These are phyloP conservation scores for Aeminium ludgeri DNA, from an alignment of 495 filamentous ascomycete genomes.

Conservation along the genomic window DNA sequence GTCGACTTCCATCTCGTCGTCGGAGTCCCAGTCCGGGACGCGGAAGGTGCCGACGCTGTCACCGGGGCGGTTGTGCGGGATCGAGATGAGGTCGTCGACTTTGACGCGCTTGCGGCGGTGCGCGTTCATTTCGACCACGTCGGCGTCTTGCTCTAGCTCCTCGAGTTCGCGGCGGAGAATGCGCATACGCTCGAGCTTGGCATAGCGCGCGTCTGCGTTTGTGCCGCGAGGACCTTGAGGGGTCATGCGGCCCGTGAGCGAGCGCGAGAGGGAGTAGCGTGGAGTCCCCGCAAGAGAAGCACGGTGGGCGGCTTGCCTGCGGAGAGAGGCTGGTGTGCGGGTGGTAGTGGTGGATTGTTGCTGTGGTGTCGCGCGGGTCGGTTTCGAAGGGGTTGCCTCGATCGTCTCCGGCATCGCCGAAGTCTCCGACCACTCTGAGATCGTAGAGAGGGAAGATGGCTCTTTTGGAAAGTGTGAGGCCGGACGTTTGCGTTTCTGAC, in stretches of 20 bases:
- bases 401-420: neutral
- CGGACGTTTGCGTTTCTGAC: neutral
- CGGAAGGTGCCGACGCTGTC: constrained; percentile 9
- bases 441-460: constrained; percentile 8
- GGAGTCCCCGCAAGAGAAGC: neutral
- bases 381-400: neutral
- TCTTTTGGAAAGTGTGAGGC: neutral
- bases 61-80: constrained; percentile 14
- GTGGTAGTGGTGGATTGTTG: neutral
- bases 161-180: constrained; percentile 4
- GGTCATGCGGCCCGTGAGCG: neutral
- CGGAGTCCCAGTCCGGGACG: constrained; percentile 11
- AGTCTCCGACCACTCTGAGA: constrained; percentile 10
- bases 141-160: constrained; percentile 6
- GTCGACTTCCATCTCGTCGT: constrained; percentile 17
- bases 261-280: neutral
- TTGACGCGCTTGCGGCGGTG: constrained; percentile 14
- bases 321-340: neutral
- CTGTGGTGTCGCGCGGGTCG: neutral
- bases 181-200: constrained; percentile 2
- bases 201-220: constrained; percentile 5
- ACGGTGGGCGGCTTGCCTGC: neutral
- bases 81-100: constrained; percentile 9
- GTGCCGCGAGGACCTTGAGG: neutral
- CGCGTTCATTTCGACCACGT: constrained; percentile 10